phyloP scores from a whole-genome alignment of 352 stramenopile genomes.

The Blastocystis sp. region DNA sequence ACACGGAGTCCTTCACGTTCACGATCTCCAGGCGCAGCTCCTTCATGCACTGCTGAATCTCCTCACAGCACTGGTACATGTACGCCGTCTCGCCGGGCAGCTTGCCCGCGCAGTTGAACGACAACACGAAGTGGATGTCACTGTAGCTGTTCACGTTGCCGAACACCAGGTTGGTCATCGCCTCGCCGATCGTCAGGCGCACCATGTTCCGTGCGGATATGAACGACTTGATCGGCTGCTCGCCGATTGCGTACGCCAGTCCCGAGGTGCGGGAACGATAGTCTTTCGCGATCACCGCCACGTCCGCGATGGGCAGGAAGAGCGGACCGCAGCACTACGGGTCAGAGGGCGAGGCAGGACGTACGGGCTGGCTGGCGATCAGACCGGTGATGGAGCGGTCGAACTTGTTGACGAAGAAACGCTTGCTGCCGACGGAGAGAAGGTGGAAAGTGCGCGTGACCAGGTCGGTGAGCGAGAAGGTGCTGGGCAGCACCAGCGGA shows the following conservation, averaged over 20 bases:
- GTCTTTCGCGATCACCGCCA: constrained; percentile 90
- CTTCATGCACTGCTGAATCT: constrained; percentile 89
- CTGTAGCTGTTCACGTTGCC: constrained; percentile 86
- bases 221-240: constrained; percentile 93
- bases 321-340: constrained; percentile 91
- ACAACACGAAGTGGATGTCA: constrained; percentile 94
- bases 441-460: constrained; percentile 90
- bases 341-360: neutral
- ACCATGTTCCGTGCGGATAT: constrained; percentile 90
- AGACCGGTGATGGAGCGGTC: constrained; percentile 94
- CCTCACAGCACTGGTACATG: constrained; percentile 96
- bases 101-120: constrained; percentile 99
- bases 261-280: constrained; percentile 86
- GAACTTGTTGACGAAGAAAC: constrained; percentile 93
- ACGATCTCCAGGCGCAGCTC: constrained; percentile 91
- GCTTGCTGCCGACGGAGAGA: constrained; percentile 93
- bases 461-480: constrained; percentile 82
- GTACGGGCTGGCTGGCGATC: constrained; percentile 87
- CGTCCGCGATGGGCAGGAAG: constrained; percentile 91
- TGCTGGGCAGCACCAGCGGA: constrained; percentile 80
- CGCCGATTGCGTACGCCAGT: constrained; percentile 90
- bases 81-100: constrained; percentile 92
- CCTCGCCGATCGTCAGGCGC: constrained; percentile 89
- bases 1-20: constrained; percentile 97
- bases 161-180: constrained; percentile 97